phyloP scores from a whole-genome alignment of 2,329 filamentous ascomycete genomes.

The Colletotrichum brevisporum region DNA sequence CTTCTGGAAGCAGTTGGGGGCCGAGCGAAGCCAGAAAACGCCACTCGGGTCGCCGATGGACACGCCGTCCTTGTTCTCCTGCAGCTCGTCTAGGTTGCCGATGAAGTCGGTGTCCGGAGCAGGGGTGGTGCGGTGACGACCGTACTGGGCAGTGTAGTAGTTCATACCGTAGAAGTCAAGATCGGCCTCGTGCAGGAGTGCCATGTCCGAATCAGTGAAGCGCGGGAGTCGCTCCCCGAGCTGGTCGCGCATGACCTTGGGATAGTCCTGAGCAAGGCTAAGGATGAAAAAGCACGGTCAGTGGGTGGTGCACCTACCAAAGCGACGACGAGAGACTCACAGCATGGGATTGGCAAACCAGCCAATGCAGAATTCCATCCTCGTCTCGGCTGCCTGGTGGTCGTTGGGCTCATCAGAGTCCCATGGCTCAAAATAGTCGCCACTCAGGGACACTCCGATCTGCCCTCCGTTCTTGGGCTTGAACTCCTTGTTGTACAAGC shows the following conservation, averaged over 20 bases:
- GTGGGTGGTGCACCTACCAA: no score
- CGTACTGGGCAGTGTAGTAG: slow-evolving; percentile 56
- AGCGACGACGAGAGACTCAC: no score
- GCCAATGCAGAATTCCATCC: slow-evolving; percentile 52
- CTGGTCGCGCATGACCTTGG: slow-evolving; percentile 53
- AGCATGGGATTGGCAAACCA: no score
- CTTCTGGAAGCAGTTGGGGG: slow-evolving; percentile 53
- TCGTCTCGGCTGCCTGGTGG: slow-evolving; percentile 53
- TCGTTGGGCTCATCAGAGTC: slow-evolving; percentile 50
- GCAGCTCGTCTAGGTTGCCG: slow-evolving; percentile 53
- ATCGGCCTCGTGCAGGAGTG: slow-evolving; percentile 50
- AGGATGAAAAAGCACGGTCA: no score
- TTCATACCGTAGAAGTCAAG: slow-evolving; percentile 59
- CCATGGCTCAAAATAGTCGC: slow-evolving; percentile 58
- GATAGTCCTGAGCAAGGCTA: slow-evolving; percentile 53
- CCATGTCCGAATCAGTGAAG: slow-evolving; percentile 55
- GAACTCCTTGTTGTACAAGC: slow-evolving; percentile 56
- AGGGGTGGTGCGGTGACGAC: slow-evolving; percentile 50
- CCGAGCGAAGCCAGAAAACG: slow-evolving; percentile 54
- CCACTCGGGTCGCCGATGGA: slow-evolving; percentile 53
- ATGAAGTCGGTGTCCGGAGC: slow-evolving; percentile 54
- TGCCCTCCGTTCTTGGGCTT: slow-evolving; percentile 51
- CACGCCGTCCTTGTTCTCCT: slow-evolving; percentile 50
- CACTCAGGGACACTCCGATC: slow-evolving; percentile 57
- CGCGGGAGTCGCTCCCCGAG: slow-evolving; percentile 52